These are phyloP conservation scores for Coprinopsis sp. DNA, from an alignment of 768 basidiomycete species.

Conservation along the genomic window DNA sequence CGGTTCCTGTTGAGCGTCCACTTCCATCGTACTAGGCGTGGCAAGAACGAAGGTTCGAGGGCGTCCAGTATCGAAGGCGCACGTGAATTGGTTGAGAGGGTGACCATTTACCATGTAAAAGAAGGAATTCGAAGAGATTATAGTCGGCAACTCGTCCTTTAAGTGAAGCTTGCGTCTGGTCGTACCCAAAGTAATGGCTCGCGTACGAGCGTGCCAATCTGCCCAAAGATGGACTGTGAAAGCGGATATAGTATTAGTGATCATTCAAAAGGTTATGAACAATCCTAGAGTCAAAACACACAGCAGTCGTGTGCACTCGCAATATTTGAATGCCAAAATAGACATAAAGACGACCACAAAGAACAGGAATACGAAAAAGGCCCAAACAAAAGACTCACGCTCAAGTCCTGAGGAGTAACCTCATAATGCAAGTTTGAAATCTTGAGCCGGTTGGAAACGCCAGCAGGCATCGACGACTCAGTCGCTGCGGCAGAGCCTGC, in stretches of 20 bases:
- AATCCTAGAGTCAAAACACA: too few relatives aligned
- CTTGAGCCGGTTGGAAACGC: conserved; percentile 48
- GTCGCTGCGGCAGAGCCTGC: conserved; percentile 23
- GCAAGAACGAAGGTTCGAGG: conserved; percentile 3
- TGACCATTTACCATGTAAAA: conserved; percentile 12
- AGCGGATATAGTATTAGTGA: conserved; percentile 2
- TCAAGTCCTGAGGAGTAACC: conserved; percentile 82
- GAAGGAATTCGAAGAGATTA: conserved; percentile 26
- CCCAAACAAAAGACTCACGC: conserved; percentile 44
- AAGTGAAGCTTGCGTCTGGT: conserved; percentile 62
- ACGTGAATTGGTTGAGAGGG: not conserved
- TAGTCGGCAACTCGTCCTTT: conserved; percentile 45
- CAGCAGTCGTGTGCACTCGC: too few relatives aligned
- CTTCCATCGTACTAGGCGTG: conserved; percentile 88
- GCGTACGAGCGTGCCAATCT: conserved; percentile 87
- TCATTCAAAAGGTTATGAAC: too few relatives aligned
- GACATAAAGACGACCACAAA: not conserved
- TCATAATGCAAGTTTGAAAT: conserved; percentile 92
- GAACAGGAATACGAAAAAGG: not conserved
- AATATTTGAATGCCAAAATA: too few relatives aligned
- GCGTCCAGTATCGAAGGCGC: not conserved
- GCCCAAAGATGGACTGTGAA: conserved; percentile 79
- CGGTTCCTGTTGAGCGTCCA: conserved; percentile 85
- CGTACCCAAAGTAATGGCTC: conserved; percentile 96
- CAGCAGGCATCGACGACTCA: conserved; percentile 28